A percentile compares a stretch with the other conserved stretches of the same genome.
Conservation (phyloP, 2,329 filamentous ascomycete species). For the Claviceps fusiformis region DNA sequence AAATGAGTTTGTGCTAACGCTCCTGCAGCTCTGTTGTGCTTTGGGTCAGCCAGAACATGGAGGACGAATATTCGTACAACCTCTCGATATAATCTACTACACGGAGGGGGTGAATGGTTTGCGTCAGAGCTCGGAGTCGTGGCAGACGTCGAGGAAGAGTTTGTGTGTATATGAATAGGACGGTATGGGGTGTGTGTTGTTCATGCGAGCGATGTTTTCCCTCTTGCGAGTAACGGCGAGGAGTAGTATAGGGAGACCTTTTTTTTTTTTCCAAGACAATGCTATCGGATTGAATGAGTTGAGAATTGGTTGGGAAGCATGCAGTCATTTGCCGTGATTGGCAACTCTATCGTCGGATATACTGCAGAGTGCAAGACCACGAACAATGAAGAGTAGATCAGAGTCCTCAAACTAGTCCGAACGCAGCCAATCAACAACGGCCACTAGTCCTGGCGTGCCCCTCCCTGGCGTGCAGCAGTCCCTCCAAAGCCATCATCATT, state of each 20-base stretch:
- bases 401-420: no score
- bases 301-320: no score
- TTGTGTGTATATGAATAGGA: background rate
- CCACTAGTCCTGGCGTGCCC: no score
- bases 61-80: slow-evolving; percentile 59
- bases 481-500: no score
- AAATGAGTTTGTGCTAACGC: slow-evolving; percentile 6
- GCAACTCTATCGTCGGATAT: no score
- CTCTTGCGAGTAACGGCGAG: background rate
- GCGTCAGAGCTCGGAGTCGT: background rate
- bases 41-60: slow-evolving; percentile 60
- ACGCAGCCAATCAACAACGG: no score
- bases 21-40: slow-evolving; percentile 43
- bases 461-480: no score
- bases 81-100: slow-evolving; percentile 31
- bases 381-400: no score
- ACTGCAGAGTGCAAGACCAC: no score
- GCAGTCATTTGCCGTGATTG: no score
- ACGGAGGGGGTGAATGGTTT: no score
- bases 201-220: background rate
- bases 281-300: background rate
- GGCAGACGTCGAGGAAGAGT: background rate
- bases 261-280: background rate
- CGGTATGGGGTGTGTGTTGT: background rate
- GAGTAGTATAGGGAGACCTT: background rate